Base-by-base conservation (phyloP, 1,284 basidiomycete species). In the Sparassis latifolia region DNA sequence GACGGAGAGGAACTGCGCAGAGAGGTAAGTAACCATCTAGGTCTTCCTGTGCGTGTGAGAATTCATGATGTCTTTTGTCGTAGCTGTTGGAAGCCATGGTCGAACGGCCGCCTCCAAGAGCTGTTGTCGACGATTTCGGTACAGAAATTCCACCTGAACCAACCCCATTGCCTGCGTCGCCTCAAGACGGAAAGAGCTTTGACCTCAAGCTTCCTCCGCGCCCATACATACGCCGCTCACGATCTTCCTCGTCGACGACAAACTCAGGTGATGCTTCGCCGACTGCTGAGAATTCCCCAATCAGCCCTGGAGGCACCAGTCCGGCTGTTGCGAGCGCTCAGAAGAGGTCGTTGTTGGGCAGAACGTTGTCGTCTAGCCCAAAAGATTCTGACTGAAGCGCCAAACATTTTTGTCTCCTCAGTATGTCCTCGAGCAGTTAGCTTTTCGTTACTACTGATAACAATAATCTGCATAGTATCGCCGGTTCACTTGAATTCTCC, bases 1-100 rank as follows among this genome's bases (percentile, higher is more conserved):
- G 86, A 81, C n/a, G 86, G 89, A 0, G 90, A 92, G 60, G 86
- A 90, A 44, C 69, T 95, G 48, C 78, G 86, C 53, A 83, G 85
- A 60, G 89, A 93, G 79, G 89, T 92, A 56, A 53, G 80, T 67
- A 20, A 20, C 20, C 20, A 20, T 20, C 20, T 20, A 20, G 20
- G 20, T 20, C 20, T 20, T 20, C 20, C 20, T 20, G 20, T 20
- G 20, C 20, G 20, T 20, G 20, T 20, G 20, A 20, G 20, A 20
- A 20, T 20, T 20, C 20, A 20, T 20, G 20, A 20, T 20, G 20
- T 20, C 20, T 20, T 20, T 20, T 20, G 20, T 6, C 28, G 33
- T 47, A 79, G 78, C 68, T 79, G 9, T 67, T 84, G 10, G 82
- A 83, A 62, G 80, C 79, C 2, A 77, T 80, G 72, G 79, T 82